A percentile compares a stretch with the other conserved stretches of the same genome.
phyloP scores from a whole-genome alignment of 768 basidiomycete genomes.

The Tulasnella sp. region DNA sequence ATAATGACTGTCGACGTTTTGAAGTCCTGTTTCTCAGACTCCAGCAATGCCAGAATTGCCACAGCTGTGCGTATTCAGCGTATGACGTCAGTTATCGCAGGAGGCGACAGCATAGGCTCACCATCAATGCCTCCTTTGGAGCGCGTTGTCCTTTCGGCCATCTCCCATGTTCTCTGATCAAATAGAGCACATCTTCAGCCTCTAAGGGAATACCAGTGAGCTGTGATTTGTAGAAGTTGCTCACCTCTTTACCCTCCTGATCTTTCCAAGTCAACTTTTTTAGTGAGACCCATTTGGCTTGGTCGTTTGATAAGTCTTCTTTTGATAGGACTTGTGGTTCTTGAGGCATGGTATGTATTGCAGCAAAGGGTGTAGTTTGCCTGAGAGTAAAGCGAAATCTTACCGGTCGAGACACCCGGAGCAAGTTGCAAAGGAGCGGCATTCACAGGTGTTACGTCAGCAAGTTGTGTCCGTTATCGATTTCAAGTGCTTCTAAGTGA shows the following conservation, averaged over 20 bases:
- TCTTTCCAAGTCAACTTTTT: slow-evolving; percentile 74
- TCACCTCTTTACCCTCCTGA: slow-evolving; percentile 58
- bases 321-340: slow-evolving; percentile 40
- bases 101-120: slow-evolving; percentile 21
- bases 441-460: no score
- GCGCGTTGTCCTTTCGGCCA: slow-evolving; percentile 69
- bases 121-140: slow-evolving; percentile 71
- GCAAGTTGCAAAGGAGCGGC: no score
- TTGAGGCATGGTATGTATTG: slow-evolving; percentile 20
- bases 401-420: no score
- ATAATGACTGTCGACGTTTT: slow-evolving; percentile 69
- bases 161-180: slow-evolving; percentile 72
- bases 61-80: slow-evolving; percentile 42
- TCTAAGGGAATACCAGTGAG: background rate
- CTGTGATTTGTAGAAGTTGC: slow-evolving; percentile 18
- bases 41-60: slow-evolving; percentile 67
- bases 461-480: no score
- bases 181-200: background rate
- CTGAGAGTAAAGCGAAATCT: no score
- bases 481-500: no score
- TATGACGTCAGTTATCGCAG: background rate
- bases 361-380: no score
- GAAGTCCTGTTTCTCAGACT: slow-evolving; percentile 59
- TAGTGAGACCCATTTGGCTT: slow-evolving; percentile 67
- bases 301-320: slow-evolving; percentile 23